Base-by-base conservation (phyloP, 2,329 filamentous ascomycete species). In the Penicillium sp. region DNA sequence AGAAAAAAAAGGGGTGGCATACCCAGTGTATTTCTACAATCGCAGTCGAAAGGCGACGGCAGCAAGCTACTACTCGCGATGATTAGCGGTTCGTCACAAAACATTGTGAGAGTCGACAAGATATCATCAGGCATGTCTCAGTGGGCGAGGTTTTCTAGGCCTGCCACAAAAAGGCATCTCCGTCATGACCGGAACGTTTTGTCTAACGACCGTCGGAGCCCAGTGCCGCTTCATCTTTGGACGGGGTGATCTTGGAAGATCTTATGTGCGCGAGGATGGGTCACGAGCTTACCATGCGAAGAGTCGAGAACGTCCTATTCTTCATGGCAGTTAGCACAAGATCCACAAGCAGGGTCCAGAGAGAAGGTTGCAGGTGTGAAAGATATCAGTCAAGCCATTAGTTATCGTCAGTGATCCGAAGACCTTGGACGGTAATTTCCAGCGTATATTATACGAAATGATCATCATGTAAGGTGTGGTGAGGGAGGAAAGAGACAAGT, bases 111-210 rank as follows among this genome's bases (percentile, higher is more conserved):
- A 63, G 54, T 52, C 49, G 48, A 59, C 63, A 51, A 48, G 51
- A 46, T 38, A 56, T 44, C 49, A 44, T 49, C 63, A 56, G 48
- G 40, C 27, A 45, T 50, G 56, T 69, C 77, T 95, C 91, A 95
- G 91, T 92, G 89, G 91, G 89, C 90, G 85, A 95, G 91, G 92
- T 95, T 96, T 96, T 95, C 90, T 95, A 96, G 90, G 91, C 91
- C 90, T 95, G 90, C 89, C 90, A 76, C 90, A 89, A 89, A 76
- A 69, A 52, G 89, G 90, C 90, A 84, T 88, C 83, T 85, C 91
- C 89, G 79, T 91, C 90, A 90, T 85, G 84, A 78, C 74, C 72
- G 73, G 69, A 74, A 38, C 35, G 35, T 71, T 69, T 74, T 72
- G 69, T 72, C 70, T 71, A 73, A 65, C 74, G 79, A 75, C 76